Base-by-base conservation (phyloP, 2,329 filamentous ascomycete species). In the Pyrenochaeta sp. region DNA sequence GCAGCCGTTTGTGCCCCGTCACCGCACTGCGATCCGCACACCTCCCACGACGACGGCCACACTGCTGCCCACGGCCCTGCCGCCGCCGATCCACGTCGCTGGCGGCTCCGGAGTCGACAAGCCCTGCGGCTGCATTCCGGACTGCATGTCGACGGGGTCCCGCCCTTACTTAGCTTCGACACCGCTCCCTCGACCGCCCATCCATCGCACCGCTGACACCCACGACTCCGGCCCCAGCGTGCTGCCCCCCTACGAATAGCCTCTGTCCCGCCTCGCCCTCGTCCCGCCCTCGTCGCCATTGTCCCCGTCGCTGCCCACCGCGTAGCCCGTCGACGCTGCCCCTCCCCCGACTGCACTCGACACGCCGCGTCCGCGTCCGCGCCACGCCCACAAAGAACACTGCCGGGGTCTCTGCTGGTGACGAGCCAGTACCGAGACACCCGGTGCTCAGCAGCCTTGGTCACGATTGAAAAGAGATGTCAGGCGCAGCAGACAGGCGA, bases 401-500 rank as follows among this genome's bases (percentile, higher is more conserved):
- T 35, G 35, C 58, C 63, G 55, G 64, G 55, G 53, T 61, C 62
- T 58, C 60, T 63, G 53, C 65, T 67, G 63, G 61, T 51, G 21
- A 24, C 35, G 32, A 42, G 51, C 58, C 58, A 59, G 58, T 39
- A 50, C 45, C 35, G 45, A 42, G 48, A 46, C 60, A 41, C 48
- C 55, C 53, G 48, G 55, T 44, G 53, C 41, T 45, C 43, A 41
- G 28, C 29, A 18, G 30, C 34, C 44, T 23, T 32, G 42, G 28
- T 36, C 40, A 35, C 48, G 39, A 36, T 43, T 39, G 32, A 45
- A 61, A 57, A 65, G 69, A 71, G 53, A 72, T 72, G 70, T 67
- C 62, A 67, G 65, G 63, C 53, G 63, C 53, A 63, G 61, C 55
- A 65, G 61, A 60, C 60, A 53, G 58, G 53, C 63, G 63, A 68